Evolutionary conservation across 2,329 filamentous ascomycete species (phyloP).

Genomic region (Verruconis gallopava): DNA sequence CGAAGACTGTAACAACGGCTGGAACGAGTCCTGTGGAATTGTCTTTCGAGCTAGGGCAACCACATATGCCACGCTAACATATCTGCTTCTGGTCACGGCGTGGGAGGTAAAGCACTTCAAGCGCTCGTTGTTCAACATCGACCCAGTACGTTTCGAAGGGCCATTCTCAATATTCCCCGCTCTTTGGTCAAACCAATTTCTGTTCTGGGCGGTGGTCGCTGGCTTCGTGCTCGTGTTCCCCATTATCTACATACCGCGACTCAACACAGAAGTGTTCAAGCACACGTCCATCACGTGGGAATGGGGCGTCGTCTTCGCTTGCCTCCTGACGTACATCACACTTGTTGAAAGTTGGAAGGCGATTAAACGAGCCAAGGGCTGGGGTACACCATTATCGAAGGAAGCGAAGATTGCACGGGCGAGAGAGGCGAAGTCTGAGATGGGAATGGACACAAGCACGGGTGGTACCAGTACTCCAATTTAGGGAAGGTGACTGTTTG

Average conservation of each 20-base stretch:
- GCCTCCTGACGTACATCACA: constrained; percentile 27
- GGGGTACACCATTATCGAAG: background rate
- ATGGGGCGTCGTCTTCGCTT: constrained; percentile 32
- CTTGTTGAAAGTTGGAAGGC: constrained; percentile 34
- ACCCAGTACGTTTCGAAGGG: constrained; percentile 43
- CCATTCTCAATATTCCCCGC: constrained; percentile 47
- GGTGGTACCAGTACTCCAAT: too few relatives aligned
- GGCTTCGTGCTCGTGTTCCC: constrained; percentile 31
- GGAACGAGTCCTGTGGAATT: constrained; percentile 41
- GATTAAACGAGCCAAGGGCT: constrained; percentile 21
- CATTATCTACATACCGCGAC: constrained; percentile 32
- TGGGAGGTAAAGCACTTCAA: constrained; percentile 68
- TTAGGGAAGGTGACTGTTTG: too few relatives aligned
- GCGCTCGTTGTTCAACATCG: constrained; percentile 54
- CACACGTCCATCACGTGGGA: constrained; percentile 32
- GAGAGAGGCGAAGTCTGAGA: too few relatives aligned
- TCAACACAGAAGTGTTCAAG: constrained; percentile 34
- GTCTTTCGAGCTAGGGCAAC: constrained; percentile 64
- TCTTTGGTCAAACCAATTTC: constrained; percentile 25
- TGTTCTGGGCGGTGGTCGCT: constrained; percentile 30
- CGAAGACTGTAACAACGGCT: constrained; percentile 45
- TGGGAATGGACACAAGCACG: too few relatives aligned
- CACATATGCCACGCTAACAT: constrained; percentile 58
- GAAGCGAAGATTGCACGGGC: constrained; percentile 14
- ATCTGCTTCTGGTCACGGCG: constrained; percentile 65